These are phyloP conservation scores for Aurantiochytrium sp. DNA, from an alignment of 108 stramenopile genomes.

Conservation along the genomic window DNA sequence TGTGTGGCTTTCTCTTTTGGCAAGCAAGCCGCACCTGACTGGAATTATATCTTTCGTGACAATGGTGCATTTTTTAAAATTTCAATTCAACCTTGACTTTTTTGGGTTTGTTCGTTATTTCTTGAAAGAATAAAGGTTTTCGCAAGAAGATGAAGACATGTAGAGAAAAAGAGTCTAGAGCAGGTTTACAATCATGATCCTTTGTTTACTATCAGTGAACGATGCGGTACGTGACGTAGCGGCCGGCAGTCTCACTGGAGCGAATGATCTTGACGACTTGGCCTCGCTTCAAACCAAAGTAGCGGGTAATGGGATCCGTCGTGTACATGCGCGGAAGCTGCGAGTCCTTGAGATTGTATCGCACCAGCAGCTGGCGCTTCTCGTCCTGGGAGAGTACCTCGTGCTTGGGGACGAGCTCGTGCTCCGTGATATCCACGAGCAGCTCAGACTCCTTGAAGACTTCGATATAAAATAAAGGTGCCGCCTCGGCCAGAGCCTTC, in stretches of 20 bases:
- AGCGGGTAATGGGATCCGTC: constrained; percentile 94
- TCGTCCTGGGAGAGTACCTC: constrained; percentile 80
- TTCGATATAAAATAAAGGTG: constrained; percentile 75
- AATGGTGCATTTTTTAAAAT: not conserved
- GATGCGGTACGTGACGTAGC: constrained; percentile 97
- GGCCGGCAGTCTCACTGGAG: constrained; percentile 94
- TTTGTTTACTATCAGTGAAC: constrained; percentile 62
- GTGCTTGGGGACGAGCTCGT: constrained; percentile 83
- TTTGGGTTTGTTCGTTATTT: too few species aligned
- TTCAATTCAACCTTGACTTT: too few species aligned
- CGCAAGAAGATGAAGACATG: not conserved
- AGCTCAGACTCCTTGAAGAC: constrained; percentile 96
- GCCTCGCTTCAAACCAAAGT: constrained; percentile 92
- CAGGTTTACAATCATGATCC: too few species aligned
- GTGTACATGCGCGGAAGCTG: constrained; percentile 97
- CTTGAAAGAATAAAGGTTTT: not conserved
- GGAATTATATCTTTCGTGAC: not conserved
- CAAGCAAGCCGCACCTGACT: not conserved
- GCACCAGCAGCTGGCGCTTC: constrained; percentile 81
- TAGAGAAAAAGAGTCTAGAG: too few species aligned
- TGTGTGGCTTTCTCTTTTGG: not conserved
- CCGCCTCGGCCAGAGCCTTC: constrained; percentile 78
- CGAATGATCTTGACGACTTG: constrained; percentile 98
- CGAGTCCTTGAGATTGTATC: constrained; percentile 91
- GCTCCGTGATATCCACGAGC: constrained; percentile 96